Evolutionary conservation across 169 alveolate genomes (phyloP), one percentile per base, ranked within the genome.

Genomic region (Cryptosporidium sp.): DNA sequence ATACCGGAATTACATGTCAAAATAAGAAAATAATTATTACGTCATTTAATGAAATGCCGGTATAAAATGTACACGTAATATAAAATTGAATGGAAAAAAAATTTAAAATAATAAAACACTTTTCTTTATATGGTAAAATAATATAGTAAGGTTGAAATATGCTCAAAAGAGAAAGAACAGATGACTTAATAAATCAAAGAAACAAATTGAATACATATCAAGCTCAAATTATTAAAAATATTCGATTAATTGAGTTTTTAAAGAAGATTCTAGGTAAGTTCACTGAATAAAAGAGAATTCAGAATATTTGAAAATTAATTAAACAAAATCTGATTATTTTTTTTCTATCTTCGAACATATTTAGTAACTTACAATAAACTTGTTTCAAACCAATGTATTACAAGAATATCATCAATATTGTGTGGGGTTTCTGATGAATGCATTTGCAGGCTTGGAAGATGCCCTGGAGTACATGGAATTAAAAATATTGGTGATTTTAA

Each of bases 401-500:
- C 75, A 26, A 62, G 75, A 62, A 35, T 80, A 60, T 80, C 89
- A 21, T 62, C 89, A 23, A 26, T 80, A 60, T 48, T 80, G 10
- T 80, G 89, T 62, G 89, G 89, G 56, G 60, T 62, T 62, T 80
- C 89, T 18, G 45, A 33, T 80, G 75, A 80, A 6, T 80, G 89
- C 52, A 23, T 80, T 45, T 42, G 31, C 21, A 62, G 37, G 31
- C 62, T 80, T 45, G 89, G 89, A 16, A 80, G 14, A n/a, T 80
- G 89, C 23, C 65, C 60, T 21, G 75, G 68, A 61, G 18, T 80
- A 18, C 89, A 80, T 80, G 89, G 89, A 14, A 7, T 42, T 16
- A 44, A 62, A 12, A 60, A 62, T 5, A 16, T 80, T n/a, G 53
- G 23, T 16, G 89, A 80, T 14, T 62, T 80, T 37, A 62, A 23